These are phyloP conservation scores for Theobroma cacao DNA, from an alignment of 345 rosid genomes.

Conservation along the genomic window DNA sequence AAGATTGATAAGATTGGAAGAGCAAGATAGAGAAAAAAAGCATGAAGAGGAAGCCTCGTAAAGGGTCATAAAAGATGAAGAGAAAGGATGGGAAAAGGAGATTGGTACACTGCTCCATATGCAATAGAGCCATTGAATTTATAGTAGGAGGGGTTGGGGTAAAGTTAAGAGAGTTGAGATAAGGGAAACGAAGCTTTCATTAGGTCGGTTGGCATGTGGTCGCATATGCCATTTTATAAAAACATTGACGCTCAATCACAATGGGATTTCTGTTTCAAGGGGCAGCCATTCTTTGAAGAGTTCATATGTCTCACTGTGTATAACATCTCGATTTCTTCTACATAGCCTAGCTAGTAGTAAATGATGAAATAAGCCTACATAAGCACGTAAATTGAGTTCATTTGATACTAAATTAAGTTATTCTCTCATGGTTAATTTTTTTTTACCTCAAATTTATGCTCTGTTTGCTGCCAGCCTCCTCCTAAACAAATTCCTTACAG, in stretches of 20 bases:
- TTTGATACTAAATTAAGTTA: too few species aligned
- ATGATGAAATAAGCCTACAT: too few species aligned
- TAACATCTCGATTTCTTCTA: too few species aligned
- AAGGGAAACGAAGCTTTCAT: not conserved
- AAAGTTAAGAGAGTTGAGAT: not conserved
- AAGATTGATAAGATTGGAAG: not conserved
- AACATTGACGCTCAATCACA: not conserved
- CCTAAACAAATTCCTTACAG: not conserved
- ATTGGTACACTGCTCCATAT: not conserved
- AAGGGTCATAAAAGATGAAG: constrained; percentile 6
- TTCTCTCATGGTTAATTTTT: not conserved
- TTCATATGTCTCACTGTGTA: not conserved
- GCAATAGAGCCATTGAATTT: not conserved
- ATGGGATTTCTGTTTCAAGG: too few species aligned
- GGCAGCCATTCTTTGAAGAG: not conserved
- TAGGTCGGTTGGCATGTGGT: constrained; percentile 8
- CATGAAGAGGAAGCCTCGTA: not conserved
- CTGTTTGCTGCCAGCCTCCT: not conserved
- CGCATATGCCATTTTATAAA: not conserved
- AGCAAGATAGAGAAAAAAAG: not conserved
- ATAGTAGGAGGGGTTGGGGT: not conserved
- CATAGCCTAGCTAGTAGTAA: too few species aligned
- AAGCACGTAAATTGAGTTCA: too few species aligned
- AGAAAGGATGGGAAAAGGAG: not conserved
- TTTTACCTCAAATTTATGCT: too few species aligned